phyloP scores from a whole-genome alignment of 495 filamentous ascomycete species.

The Xylaria venustula region DNA sequence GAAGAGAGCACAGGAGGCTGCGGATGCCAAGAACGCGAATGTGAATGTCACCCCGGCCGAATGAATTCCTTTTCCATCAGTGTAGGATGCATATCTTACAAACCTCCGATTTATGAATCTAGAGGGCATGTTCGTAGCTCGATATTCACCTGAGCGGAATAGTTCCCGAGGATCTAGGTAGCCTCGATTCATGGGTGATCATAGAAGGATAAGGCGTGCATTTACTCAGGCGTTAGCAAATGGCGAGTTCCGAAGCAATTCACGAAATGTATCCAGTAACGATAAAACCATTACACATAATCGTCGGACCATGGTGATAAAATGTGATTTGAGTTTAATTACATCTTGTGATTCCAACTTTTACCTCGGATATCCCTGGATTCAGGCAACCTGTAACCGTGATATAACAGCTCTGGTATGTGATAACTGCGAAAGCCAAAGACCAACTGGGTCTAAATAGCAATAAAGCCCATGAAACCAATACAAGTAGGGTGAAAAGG shows the following conservation, averaged over 20 bases:
- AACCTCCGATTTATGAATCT: neutral
- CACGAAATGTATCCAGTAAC: neutral
- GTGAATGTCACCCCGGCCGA: slow-evolving; percentile 5
- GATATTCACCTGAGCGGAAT: too few relatives aligned
- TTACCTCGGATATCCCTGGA: too few relatives aligned
- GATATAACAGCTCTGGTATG: too few relatives aligned
- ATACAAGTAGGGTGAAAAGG: too few relatives aligned
- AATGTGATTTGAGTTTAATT: too few relatives aligned
- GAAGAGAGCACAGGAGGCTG: slow-evolving; percentile 40
- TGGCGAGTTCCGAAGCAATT: slow-evolving; percentile 1
- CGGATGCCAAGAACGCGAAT: slow-evolving; percentile 26
- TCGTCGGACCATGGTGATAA: neutral
- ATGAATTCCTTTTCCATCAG: neutral
- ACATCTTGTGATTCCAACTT: too few relatives aligned
- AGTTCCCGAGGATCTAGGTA: too few relatives aligned
- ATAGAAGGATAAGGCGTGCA: slow-evolving; percentile 6
- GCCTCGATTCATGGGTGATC: neutral
- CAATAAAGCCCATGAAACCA: too few relatives aligned
- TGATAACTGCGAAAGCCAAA: too few relatives aligned
- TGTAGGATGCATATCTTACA: neutral
- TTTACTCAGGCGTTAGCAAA: slow-evolving; percentile 10
- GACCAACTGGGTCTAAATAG: too few relatives aligned
- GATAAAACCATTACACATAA: neutral
- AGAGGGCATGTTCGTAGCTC: neutral
- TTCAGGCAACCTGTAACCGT: too few relatives aligned